phyloP scores from a whole-genome alignment of 1,284 basidiomycete genomes.

The Cryptococcus sp. region DNA sequence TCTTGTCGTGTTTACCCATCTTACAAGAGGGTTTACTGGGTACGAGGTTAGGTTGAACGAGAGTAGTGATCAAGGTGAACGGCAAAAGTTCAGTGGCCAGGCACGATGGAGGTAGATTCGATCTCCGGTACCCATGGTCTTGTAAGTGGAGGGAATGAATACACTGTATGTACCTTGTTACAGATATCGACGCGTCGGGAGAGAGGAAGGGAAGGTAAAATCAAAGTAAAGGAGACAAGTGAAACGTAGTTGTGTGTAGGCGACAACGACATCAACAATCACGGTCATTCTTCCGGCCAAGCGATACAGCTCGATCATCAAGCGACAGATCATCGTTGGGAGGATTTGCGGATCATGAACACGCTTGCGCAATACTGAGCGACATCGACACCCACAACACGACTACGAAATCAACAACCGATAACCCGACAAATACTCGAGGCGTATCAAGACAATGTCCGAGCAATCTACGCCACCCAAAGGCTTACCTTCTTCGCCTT shows the following conservation, averaged over 20 bases:
- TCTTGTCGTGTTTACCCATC: conserved; percentile 53
- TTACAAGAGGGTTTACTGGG: conserved; percentile 2
- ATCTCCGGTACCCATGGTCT: not conserved
- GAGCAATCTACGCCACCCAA: conserved; percentile 25
- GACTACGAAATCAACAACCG: not conserved
- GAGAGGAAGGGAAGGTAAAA: too few species aligned
- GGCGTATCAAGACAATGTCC: conserved; percentile 9
- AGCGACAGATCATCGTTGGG: too few species aligned
- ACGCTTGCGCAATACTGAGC: not conserved
- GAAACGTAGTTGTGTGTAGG: too few species aligned
- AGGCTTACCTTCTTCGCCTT: conserved; percentile 26
- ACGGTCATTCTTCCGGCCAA: not conserved
- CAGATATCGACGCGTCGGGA: too few species aligned
- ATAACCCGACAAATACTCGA: not conserved
- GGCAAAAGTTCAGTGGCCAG: conserved; percentile 2
- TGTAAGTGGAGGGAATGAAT: too few species aligned
- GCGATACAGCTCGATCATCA: not conserved
- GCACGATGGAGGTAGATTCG: not conserved
- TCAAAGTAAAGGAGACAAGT: too few species aligned
- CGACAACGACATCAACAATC: conserved; percentile 3
- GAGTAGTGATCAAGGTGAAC: not conserved
- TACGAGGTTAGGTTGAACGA: not conserved
- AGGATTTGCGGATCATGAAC: too few species aligned
- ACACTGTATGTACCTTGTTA: too few species aligned
- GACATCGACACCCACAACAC: conserved; percentile 2